These are phyloP conservation scores for Penicillium sp. DNA, from an alignment of 2,329 filamentous ascomycete genomes.

Conservation along the genomic window DNA sequence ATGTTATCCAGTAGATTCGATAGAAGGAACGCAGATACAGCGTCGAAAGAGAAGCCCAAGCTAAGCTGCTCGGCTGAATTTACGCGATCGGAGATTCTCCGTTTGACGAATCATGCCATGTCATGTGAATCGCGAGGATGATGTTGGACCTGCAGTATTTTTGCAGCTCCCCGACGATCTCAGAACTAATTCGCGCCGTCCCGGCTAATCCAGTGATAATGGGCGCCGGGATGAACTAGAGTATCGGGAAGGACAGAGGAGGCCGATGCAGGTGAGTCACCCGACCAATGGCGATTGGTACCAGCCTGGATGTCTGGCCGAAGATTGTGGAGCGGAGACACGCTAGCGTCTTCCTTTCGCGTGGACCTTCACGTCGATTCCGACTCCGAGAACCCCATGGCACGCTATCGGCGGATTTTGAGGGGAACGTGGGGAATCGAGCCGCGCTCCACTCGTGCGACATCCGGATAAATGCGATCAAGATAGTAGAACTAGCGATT, in stretches of 20 bases:
- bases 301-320: slow-evolving; percentile 1
- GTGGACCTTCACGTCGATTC: slow-evolving; percentile 13
- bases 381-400: background rate
- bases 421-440: slow-evolving; percentile 2
- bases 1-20: background rate
- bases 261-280: slow-evolving; percentile 2
- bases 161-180: background rate
- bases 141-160: background rate
- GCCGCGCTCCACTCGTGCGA: background rate
- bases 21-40: background rate
- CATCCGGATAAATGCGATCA: background rate
- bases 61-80: background rate
- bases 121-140: background rate
- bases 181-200: background rate
- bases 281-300: slow-evolving; percentile 7
- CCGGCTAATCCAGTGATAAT: background rate
- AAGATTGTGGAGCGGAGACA: slow-evolving; percentile 1
- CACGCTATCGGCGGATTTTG: background rate
- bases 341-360: slow-evolving; percentile 11
- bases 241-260: background rate
- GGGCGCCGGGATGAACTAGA: background rate
- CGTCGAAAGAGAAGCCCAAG: background rate
- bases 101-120: background rate
- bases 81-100: background rate
- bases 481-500: background rate